Evolutionary conservation across 768 basidiomycete genomes (phyloP), one percentile per base, ranked within the genome.

Genomic region (Polyporus arcularius): DNA sequence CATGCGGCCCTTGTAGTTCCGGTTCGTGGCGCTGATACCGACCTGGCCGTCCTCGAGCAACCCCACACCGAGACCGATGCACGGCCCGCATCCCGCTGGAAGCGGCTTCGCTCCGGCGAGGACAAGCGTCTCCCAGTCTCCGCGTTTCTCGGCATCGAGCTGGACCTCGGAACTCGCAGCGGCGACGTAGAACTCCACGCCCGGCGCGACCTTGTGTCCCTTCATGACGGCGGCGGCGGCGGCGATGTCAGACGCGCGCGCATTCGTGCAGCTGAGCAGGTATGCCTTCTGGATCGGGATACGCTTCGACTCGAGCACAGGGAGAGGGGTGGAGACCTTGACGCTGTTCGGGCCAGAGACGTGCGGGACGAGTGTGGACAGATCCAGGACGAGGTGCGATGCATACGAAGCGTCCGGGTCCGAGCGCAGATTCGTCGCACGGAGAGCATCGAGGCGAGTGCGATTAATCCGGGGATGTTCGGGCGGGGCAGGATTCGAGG

Each of bases 1-100:
- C 97, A 99, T 99, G 4, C 97, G 84, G 4, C 97, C 97, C 79
- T 99, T 98, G 79, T 98, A 99, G 71, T 99, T 99, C 75, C 97
- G 81, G 75, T 99, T 99, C 7, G 96, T 98, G 4, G 97, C 97
- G 64, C 94, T 96, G 71, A 99, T 98, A 1, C 97, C 96, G 1
- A 88, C 89, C 74, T 99, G 84, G 2, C 96, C 97, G 65, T 98
- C 96, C 72, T 98, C 90, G 39, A 99, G 77, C 55, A 98, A 75
- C 11, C 97, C 97, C 0, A 86, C 88, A 1, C 97, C 97, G 4
- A 99, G 83, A 21, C 97, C 97, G 64, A 99, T 99, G 73, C 97
- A 99, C 3, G 97, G 97, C 0, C 97, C 97, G 70, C 97, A 99
- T 0, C 97, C 97, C 0, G 96, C 89, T 11, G 97, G 97, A 0